These are phyloP conservation scores for Blastomyces gilchristii DNA, from an alignment of 2,329 filamentous ascomycete species.

Conservation along the genomic window DNA sequence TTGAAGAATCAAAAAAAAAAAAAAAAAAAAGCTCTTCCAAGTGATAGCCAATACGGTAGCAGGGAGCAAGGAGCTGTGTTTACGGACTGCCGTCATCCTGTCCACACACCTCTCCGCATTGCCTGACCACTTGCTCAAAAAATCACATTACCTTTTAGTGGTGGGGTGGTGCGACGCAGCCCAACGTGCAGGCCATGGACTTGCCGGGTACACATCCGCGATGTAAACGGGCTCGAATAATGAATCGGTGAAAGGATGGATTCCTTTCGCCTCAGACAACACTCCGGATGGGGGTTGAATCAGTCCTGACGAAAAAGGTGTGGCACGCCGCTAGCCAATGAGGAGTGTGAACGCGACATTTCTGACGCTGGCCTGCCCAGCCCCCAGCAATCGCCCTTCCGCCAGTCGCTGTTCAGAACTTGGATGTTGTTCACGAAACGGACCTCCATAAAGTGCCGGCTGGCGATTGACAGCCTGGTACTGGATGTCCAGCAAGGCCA, in stretches of 20 bases:
- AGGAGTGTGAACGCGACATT: not conserved
- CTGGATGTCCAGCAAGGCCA: constrained; percentile 1
- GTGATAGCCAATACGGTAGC: constrained; percentile 11
- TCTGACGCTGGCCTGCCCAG: not conserved
- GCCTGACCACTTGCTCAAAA: not conserved
- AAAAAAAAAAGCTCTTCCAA: constrained; percentile 1
- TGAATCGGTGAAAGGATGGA: constrained; percentile 6
- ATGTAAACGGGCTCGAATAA: constrained; percentile 3
- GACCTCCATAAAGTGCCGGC: constrained; percentile 6
- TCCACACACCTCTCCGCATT: constrained; percentile 1
- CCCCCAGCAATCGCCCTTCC: constrained; percentile 2
- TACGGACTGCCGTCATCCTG: not conserved
- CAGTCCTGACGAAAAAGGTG: not conserved
- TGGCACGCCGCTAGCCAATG: constrained; percentile 7
- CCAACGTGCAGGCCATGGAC: not conserved
- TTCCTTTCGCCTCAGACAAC: constrained; percentile 8
- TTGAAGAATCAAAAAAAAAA: constrained; percentile 2
- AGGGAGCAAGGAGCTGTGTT: not conserved
- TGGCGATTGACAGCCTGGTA: constrained; percentile 5
- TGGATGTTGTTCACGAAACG: not conserved
- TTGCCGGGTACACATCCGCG: constrained; percentile 11
- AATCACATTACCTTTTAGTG: constrained; percentile 1
- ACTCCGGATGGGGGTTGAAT: not conserved
- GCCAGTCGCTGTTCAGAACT: constrained; percentile 11
- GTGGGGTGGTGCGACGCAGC: constrained; percentile 4